Percentiles rank a stretch among this genome's conserved stretches.
phyloP scores from a whole-genome alignment of 2,329 filamentous ascomycete species.

The Aspergillus quadricinctus region DNA sequence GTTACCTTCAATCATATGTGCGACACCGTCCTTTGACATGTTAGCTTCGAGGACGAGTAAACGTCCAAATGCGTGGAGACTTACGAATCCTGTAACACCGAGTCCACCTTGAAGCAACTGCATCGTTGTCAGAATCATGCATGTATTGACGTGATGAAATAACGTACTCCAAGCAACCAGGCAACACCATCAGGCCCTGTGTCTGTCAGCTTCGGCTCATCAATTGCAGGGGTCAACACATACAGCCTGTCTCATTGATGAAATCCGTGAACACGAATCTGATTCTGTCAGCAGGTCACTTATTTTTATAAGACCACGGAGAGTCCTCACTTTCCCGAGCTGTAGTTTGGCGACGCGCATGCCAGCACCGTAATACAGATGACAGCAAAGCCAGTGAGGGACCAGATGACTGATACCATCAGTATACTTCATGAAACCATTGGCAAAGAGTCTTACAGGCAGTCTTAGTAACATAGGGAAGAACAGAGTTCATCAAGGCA shows the following conservation, averaged over 20 bases:
- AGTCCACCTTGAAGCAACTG: slow-evolving; percentile 48
- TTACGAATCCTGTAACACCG: slow-evolving; percentile 51
- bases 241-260: slow-evolving; percentile 63
- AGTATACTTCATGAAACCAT: background rate
- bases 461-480: slow-evolving; percentile 63
- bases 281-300: slow-evolving; percentile 5
- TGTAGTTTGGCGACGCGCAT: slow-evolving; percentile 62
- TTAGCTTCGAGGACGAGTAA: background rate
- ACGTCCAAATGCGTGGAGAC: slow-evolving; percentile 10
- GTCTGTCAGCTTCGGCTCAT: slow-evolving; percentile 10
- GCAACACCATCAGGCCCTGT: slow-evolving; percentile 58
- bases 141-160: background rate
- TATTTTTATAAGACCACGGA: too few relatives aligned
- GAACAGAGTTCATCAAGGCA: slow-evolving; percentile 56
- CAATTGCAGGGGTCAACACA: slow-evolving; percentile 1
- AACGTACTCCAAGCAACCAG: slow-evolving; percentile 41
- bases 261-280: slow-evolving; percentile 58
- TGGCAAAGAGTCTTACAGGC: slow-evolving; percentile 43
- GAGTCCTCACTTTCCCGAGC: slow-evolving; percentile 54
- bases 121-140: slow-evolving; percentile 15
- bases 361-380: slow-evolving; percentile 67
- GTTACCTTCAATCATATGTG: slow-evolving; percentile 51
- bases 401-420: slow-evolving; percentile 55
- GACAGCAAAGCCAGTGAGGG: slow-evolving; percentile 62
- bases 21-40: slow-evolving; percentile 31